Evolutionary conservation across 352 stramenopile genomes (phyloP).

Genomic region (Elongisporangium anandrum): DNA sequence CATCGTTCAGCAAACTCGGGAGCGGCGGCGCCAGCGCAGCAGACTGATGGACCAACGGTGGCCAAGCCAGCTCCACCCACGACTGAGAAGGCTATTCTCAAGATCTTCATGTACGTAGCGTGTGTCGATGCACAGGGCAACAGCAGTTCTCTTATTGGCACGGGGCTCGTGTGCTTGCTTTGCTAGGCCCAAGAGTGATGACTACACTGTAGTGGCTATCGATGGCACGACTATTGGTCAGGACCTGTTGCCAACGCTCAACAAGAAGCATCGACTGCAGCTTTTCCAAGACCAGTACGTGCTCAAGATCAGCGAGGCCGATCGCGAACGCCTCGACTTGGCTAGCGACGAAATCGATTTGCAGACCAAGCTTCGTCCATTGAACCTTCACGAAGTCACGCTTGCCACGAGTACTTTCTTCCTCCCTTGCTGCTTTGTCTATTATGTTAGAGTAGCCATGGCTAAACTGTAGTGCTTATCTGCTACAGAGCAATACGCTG

Average conservation of each 20-base stretch:
- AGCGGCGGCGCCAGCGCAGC: neutral
- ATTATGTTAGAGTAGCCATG: neutral
- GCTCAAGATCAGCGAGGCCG: conserved; percentile 84
- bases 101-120: conserved; percentile 89
- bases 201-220: conserved; percentile 87
- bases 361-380: conserved; percentile 77
- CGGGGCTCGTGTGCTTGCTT: conserved; percentile 3
- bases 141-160: neutral
- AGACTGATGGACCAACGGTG: conserved; percentile 9
- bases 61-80: conserved; percentile 33
- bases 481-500: conserved; percentile 75
- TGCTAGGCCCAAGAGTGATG: conserved; percentile 79
- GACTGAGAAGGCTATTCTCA: conserved; percentile 80
- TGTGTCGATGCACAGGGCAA: conserved; percentile 1
- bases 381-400: conserved; percentile 86
- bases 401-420: conserved; percentile 70
- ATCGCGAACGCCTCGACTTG: conserved; percentile 76
- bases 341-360: conserved; percentile 85
- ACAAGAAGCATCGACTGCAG: conserved; percentile 83
- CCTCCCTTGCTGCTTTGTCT: conserved; percentile 1
- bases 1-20: neutral
- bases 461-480: conserved; percentile 3
- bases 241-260: conserved; percentile 79
- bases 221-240: conserved; percentile 74
- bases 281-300: conserved; percentile 87